Evolutionary conservation across 169 alveolate species (phyloP), one percentile per base, ranked within the genome.

Genomic region (Eimeria falciformis): DNA sequence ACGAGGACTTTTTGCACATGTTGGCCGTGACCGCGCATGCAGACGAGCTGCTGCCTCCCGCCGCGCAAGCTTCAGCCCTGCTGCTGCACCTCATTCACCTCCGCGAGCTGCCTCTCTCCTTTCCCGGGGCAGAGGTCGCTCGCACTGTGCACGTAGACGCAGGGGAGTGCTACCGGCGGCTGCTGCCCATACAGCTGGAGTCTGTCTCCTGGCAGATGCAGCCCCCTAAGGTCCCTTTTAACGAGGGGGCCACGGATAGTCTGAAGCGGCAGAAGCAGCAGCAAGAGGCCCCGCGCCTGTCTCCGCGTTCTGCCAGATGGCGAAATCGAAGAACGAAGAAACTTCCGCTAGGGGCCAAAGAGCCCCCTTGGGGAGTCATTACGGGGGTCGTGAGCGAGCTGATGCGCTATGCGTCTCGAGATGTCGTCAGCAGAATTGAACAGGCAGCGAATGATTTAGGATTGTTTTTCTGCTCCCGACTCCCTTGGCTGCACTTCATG

Each of bases 261-360:
- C 83, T 33, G 83, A 53, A 71, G 83, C 83, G 29, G n/a, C 83
- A 9, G 58, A 25, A 37, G 56, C 83, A 71, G 83, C 83, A 29
- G 53, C 53, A 29, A 71, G 56, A 27, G 25, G 56, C n/a, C 29
- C 37, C 37, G 29, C 29, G n/a, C 73, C 37, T 12, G n/a, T 12
- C 33, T 9, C 29, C 29, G 33, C 50, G 14, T 14, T 27, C 50
- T 9, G 53, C n/a, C n/a, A n/a, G n/a, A n/a, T n/a, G n/a, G n/a
- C n/a, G n/a, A n/a, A n/a, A n/a, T n/a, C n/a, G n/a, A n/a, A n/a
- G n/a, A n/a, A n/a, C n/a, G n/a, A n/a, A n/a, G n/a, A n/a, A n/a
- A n/a, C 50, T 33, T 14, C 83, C 33, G 37, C 9, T 71, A 25
- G 83, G 56, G 18, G 83, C 83, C 18, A 43, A 53, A 37, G 83